Percentiles rank a stretch among this genome's conserved stretches.
Conservation (phyloP, 108 stramenopile species). For the Tribonema minus region DNA sequence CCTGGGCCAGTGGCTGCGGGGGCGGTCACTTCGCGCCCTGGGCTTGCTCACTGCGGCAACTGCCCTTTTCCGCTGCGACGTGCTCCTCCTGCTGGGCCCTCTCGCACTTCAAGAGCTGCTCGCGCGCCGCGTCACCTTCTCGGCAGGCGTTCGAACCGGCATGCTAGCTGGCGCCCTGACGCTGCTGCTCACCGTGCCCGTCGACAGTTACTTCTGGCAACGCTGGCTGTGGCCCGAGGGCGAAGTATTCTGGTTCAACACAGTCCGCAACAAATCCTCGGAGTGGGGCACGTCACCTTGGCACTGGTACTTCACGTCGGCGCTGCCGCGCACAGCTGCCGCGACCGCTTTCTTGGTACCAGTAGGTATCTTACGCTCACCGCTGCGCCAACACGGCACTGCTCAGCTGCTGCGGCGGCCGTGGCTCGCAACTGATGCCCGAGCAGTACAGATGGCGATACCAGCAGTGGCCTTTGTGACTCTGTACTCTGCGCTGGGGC, state of each 20-base stretch:
- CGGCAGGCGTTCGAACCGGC: neutral
- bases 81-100: conserved; percentile 74
- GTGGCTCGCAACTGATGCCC: neutral
- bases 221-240: conserved; percentile 94
- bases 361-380: neutral
- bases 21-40: conserved; percentile 1
- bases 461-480: conserved; percentile 16
- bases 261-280: conserved; percentile 79
- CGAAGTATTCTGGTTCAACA: conserved; percentile 89
- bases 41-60: conserved; percentile 68
- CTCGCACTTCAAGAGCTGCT: conserved; percentile 60
- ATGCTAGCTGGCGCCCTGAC: neutral
- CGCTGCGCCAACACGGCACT: neutral
- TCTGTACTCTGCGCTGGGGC: conserved; percentile 18
- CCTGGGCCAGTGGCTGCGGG: conserved; percentile 29
- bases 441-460: neutral
- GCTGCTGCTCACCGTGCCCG: conserved; percentile 68
- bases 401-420: neutral
- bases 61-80: conserved; percentile 87
- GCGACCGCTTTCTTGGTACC: conserved; percentile 3
- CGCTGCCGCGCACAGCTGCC: neutral
- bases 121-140: neutral
- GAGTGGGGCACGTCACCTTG: conserved; percentile 84
- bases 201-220: conserved; percentile 69
- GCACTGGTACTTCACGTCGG: conserved; percentile 8